Evolutionary conservation across 2,329 filamentous ascomycete species (phyloP).

Genomic region (Plectosphaerella sp.): DNA sequence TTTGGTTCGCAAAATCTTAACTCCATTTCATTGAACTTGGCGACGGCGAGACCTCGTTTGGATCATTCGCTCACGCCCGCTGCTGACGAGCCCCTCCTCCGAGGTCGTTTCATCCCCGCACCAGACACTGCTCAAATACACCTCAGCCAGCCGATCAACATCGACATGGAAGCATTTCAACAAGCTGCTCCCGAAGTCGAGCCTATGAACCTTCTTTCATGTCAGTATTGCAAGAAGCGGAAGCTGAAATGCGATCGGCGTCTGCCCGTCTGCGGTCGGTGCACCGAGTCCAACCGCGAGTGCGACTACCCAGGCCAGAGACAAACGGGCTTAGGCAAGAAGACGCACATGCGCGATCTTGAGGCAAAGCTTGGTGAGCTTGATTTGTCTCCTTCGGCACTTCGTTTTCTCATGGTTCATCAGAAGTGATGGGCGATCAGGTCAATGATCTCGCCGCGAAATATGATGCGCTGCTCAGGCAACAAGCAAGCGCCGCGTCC

Average conservation of each 20-base stretch:
- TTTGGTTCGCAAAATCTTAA: no score
- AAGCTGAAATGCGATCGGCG: slow-evolving; percentile 21
- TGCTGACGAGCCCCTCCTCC: no score
- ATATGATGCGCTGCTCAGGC: neutral
- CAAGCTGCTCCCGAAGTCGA: no score
- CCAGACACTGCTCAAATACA: no score
- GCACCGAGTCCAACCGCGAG: slow-evolving; percentile 11
- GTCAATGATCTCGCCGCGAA: neutral
- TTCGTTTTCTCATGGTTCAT: neutral
- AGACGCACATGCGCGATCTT: neutral
- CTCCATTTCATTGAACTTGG: no score
- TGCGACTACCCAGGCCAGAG: slow-evolving; percentile 3
- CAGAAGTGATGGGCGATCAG: neutral
- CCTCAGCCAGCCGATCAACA: no score
- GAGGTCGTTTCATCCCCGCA: no score
- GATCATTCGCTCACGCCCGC: no score
- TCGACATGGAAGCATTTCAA: no score
- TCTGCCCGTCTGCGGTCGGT: slow-evolving; percentile 15
- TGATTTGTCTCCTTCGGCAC: neutral
- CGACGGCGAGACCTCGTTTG: no score
- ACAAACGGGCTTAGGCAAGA: neutral
- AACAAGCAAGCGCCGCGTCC: no score
- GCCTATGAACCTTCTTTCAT: neutral
- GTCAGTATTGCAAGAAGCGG: slow-evolving; percentile 5
- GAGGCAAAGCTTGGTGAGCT: slow-evolving; percentile 1